Evolutionary conservation across 2,329 filamentous ascomycete species (phyloP).

Genomic region (Talaromyces piceae): DNA sequence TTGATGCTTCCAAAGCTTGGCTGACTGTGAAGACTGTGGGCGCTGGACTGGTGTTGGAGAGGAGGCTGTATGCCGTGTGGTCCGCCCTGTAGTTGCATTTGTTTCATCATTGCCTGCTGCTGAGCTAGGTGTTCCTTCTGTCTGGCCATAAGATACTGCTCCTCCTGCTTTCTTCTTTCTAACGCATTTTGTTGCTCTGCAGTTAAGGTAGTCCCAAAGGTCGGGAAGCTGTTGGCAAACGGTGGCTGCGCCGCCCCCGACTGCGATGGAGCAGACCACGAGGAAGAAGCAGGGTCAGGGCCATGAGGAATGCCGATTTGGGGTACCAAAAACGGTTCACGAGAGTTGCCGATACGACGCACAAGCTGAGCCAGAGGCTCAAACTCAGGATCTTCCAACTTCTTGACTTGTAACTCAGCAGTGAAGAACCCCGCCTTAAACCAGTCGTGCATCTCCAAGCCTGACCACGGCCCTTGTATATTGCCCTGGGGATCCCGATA

Average conservation of each 20-base stretch:
- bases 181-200: constrained; percentile 97
- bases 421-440: constrained; percentile 99
- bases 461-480: constrained; percentile 89
- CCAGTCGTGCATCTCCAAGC: constrained; percentile 99
- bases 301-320: constrained; percentile 95
- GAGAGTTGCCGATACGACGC: constrained; percentile 88
- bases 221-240: constrained; percentile 87
- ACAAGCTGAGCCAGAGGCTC: constrained; percentile 94
- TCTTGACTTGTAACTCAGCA: constrained; percentile 87
- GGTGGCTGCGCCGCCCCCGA: constrained; percentile 68
- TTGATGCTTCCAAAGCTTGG: constrained; percentile 93
- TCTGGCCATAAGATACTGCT: constrained; percentile 92
- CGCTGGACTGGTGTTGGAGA: constrained; percentile 88
- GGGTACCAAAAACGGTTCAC: constrained; percentile 93
- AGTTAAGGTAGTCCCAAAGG: constrained; percentile 91
- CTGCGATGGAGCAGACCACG: constrained; percentile 41
- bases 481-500: constrained; percentile 92
- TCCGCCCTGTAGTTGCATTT: constrained; percentile 59
- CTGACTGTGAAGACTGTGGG: constrained; percentile 92
- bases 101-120: constrained; percentile 69
- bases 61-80: constrained; percentile 48
- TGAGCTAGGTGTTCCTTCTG: constrained; percentile 89
- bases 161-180: constrained; percentile 93
- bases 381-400: constrained; percentile 86
- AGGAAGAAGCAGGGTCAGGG: constrained; percentile 47